Conservation (phyloP, 2,329 filamentous ascomycete genomes). For the Alternaria panax region DNA sequence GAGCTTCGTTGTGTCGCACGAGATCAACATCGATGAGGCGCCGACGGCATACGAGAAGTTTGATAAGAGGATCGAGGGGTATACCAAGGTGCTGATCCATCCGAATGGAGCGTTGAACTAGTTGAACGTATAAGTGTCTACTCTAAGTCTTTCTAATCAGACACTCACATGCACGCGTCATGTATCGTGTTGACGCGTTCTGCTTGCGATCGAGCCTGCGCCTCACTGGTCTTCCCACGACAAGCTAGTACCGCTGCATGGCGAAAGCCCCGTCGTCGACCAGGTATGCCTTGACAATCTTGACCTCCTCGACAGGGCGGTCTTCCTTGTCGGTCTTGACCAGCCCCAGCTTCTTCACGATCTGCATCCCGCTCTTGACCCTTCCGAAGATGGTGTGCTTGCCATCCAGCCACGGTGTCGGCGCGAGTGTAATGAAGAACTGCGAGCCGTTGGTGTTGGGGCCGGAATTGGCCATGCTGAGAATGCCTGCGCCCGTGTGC, state of each 20-base stretch:
- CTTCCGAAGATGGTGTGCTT: conserved; percentile 97
- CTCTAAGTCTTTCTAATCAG: background rate
- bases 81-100: conserved; percentile 72
- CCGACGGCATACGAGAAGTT: conserved; percentile 70
- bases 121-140: conserved; percentile 15
- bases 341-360: conserved; percentile 87
- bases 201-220: background rate
- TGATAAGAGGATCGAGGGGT: conserved; percentile 70
- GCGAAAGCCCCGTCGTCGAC: conserved; percentile 65
- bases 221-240: background rate
- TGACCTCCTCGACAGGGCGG: conserved; percentile 80
- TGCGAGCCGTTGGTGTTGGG: conserved; percentile 93
- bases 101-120: conserved; percentile 61
- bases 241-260: conserved; percentile 30
- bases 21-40: conserved; percentile 68
- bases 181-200: background rate
- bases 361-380: conserved; percentile 80
- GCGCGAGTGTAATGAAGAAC: conserved; percentile 94
- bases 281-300: conserved; percentile 75
- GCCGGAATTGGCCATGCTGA: conserved; percentile 96
- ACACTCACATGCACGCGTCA: conserved; percentile 3
- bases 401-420: conserved; percentile 94
- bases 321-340: conserved; percentile 86
- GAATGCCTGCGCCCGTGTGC: conserved; percentile 90
- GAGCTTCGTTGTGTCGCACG: conserved; percentile 71